Base-by-base conservation (phyloP, 345 rosid species). In the Aegle marmelos region DNA sequence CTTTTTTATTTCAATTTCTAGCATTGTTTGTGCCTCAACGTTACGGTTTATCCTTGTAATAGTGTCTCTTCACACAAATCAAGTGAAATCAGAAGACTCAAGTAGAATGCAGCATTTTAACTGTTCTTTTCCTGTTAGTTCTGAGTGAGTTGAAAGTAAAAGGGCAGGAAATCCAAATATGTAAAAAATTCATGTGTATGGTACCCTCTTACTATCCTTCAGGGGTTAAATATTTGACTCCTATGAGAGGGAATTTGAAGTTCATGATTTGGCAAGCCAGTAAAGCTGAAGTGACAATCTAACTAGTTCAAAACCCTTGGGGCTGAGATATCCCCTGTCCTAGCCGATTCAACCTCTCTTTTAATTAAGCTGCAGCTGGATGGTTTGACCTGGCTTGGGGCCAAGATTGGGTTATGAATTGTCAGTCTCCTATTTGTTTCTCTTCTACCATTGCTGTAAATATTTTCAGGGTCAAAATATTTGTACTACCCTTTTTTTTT, bases 11-110 rank as follows among this genome's bases (percentile, higher is more conserved):
- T 58, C 14, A 24, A 19, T 39, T 59, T 41, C 60, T 6, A 16
- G 5, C 39, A 16, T 19, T 78, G 34, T 59, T 37, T 68, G 45
- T 24, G n/a, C 64, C 30, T 36, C 6, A 36, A 25, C 36, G 4
- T 24, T 57, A 71, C 30, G 68, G 41, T 67, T 60, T 61, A 56
- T 71, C 79, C 34, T 57, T 78, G 62, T 68, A 11, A 34, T 31
- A 28, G 14, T 39, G 25, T 74, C 61, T 6, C 30, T 28, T 28
- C 41, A 64, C 22, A 24, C 19, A 61, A 28, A 48, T 50, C 28
- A 63, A 64, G 33, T 48, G 25, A 54, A 48, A 50, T 31, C 33
- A 59, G 48, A 60, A 28, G 41, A 75, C 17, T 30, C 9, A 13
- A 30, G 62, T 27, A 41, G 56, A 58, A 73, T 24, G 33, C 31